Evolutionary conservation across 1,139 yeast genomes (phyloP).

Genomic region (Blastobotrys raffinosifermentans): DNA sequence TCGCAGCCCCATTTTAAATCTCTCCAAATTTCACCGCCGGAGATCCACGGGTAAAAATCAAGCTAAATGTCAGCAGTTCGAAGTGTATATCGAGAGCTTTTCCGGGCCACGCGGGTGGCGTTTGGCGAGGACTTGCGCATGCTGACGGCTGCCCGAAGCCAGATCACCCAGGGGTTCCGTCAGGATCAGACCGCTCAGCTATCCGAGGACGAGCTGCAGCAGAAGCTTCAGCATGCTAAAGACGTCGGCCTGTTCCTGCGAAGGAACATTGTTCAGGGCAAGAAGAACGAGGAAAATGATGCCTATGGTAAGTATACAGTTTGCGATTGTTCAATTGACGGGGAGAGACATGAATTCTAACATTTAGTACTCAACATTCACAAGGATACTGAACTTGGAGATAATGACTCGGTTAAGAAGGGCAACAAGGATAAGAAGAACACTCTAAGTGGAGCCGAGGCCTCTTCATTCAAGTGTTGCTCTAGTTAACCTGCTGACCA

Average conservation of each 20-base stretch:
- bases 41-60: no score
- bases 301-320: constrained; percentile 28
- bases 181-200: constrained; percentile 35
- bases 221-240: constrained; percentile 44
- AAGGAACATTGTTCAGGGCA: constrained; percentile 81
- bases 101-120: constrained; percentile 66
- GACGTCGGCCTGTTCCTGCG: constrained; percentile 65
- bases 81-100: constrained; percentile 60
- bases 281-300: constrained; percentile 39
- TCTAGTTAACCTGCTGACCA: neutral
- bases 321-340: neutral
- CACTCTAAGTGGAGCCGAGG: constrained; percentile 1
- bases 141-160: constrained; percentile 47
- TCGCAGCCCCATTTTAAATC: no score
- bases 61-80: constrained; percentile 8
- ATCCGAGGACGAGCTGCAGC: constrained; percentile 44
- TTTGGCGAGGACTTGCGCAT: constrained; percentile 53
- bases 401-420: constrained; percentile 57
- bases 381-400: constrained; percentile 80
- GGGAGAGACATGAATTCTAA: neutral
- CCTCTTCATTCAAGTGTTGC: neutral
- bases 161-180: constrained; percentile 58
- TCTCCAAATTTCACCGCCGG: no score
- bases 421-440: constrained; percentile 6
- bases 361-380: constrained; percentile 56